A percentile compares a stretch with the other conserved stretches of the same genome.
Evolutionary conservation across 495 filamentous ascomycete genomes (phyloP).

Genomic region (Pyrenopolyporus hunteri): DNA sequence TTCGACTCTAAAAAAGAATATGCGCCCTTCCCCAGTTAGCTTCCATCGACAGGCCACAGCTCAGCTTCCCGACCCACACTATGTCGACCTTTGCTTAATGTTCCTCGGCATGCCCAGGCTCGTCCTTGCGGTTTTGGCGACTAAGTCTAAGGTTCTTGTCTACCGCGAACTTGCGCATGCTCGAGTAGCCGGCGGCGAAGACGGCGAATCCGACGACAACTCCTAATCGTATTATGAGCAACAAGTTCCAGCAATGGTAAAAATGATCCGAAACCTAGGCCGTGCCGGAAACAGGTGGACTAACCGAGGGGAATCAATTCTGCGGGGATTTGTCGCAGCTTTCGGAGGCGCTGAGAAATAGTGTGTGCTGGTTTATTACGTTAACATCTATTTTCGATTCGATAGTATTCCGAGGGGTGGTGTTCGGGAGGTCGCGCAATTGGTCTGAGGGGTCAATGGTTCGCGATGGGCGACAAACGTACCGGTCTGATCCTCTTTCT

Average conservation of each 20-base stretch:
- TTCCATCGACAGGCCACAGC: slow-evolving; percentile 8
- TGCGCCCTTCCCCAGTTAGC: slow-evolving; percentile 23
- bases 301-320: slow-evolving; percentile 95
- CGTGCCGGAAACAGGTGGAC: slow-evolving; percentile 45
- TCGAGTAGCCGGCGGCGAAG: slow-evolving; percentile 77
- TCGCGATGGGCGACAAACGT: slow-evolving; percentile 51
- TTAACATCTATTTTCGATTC: slow-evolving; percentile 32
- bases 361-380: slow-evolving; percentile 76
- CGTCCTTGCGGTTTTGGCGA: slow-evolving; percentile 58
- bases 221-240: slow-evolving; percentile 61
- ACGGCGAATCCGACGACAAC: slow-evolving; percentile 76
- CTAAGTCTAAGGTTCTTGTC: slow-evolving; percentile 91
- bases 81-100: slow-evolving; percentile 33
- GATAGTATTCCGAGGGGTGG: neutral
- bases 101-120: slow-evolving; percentile 35
- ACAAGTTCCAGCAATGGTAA: no score
- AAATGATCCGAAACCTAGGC: neutral
- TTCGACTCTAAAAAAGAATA: slow-evolving; percentile 31
- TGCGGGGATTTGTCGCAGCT: slow-evolving; percentile 83
- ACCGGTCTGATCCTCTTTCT: slow-evolving; percentile 89
- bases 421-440: slow-evolving; percentile 1
- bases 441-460: slow-evolving; percentile 37
- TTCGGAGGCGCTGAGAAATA: slow-evolving; percentile 91
- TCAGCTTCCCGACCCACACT: neutral
- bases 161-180: slow-evolving; percentile 76